Evolutionary conservation across 768 basidiomycete species (phyloP), one percentile per base, ranked within the genome.

Genomic region (Boletus sp.): DNA sequence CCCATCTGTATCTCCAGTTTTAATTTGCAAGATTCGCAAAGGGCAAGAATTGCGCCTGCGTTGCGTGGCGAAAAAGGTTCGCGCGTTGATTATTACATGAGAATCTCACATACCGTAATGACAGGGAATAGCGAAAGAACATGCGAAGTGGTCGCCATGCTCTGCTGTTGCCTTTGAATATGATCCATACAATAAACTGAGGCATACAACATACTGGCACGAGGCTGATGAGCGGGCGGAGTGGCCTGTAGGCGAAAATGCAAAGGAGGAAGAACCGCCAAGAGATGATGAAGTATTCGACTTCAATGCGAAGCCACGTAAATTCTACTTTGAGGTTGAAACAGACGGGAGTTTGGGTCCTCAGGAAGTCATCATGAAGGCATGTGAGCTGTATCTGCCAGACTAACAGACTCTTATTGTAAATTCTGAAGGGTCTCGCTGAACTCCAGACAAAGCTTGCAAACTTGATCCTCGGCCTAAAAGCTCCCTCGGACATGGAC

Each of bases 111-210:
- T 41, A 52, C 20, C 24, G 33, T 14, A 20, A 20, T 44, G 36
- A n/a, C 66, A 98, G 96, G 96, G 96, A 41, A 88, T 97, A 57
- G 94, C 96, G 4, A 98, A 98, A 78, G 94, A 97, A 71, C 97
- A 99, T 69, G 94, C 97, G 12, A 99, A 99, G 75, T 99, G 96
- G 93, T 96, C 94, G 0, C 96, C 97, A 12, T 91, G 94, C 58
- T 90, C 94, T 2, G 94, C 97, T 8, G 87, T 99, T 17, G 85
- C 88, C 8, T 98, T 96, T 62, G 97, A 99, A 76, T 99, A 99
- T 61, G 97, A 99, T 73, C 97, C 97, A 12, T 83, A 98, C 78
- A 99, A 99, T 76, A 94, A 94, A 72, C 79, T 99, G 33, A 85
- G 94, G 52, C 97, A 99, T 74, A 98, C 97, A 4, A 85, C 89